Evolutionary conservation across 129 eudicot species (phyloP).

Genomic region (Arctium minus): DNA sequence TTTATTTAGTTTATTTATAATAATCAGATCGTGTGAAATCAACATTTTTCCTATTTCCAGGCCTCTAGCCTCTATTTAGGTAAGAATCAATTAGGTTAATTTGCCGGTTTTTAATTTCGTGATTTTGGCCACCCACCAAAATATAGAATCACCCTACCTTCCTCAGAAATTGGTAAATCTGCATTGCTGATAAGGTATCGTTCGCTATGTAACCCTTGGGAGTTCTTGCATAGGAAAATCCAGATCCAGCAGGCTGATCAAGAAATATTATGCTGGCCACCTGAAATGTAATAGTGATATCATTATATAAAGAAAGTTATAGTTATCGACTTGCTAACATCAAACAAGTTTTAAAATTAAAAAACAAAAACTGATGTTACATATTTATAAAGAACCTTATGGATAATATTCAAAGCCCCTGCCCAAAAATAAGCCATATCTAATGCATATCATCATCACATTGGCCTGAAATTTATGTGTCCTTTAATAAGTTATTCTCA

Average conservation of each 20-base stretch:
- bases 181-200: conserved; percentile 14
- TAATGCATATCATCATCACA: neutral
- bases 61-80: no score
- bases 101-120: neutral
- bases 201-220: neutral
- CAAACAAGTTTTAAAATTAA: neutral
- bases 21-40: no score
- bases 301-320: neutral
- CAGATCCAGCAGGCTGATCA: conserved; percentile 32
- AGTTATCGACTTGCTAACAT: neutral
- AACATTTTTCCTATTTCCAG: no score
- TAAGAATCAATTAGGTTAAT: no score
- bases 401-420: neutral
- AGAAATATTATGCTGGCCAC: conserved; percentile 26
- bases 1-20: no score
- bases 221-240: conserved; percentile 35
- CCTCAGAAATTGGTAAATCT: conserved; percentile 16
- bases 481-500: neutral
- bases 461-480: neutral
- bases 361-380: neutral
- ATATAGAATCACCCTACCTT: conserved; percentile 10
- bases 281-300: conserved; percentile 5
- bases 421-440: neutral
- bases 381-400: neutral
- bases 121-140: neutral